A percentile compares a stretch with the other conserved stretches of the same genome.
Evolutionary conservation across 257 asterid genomes (phyloP).

Genomic region (Gentiana macrophylla): DNA sequence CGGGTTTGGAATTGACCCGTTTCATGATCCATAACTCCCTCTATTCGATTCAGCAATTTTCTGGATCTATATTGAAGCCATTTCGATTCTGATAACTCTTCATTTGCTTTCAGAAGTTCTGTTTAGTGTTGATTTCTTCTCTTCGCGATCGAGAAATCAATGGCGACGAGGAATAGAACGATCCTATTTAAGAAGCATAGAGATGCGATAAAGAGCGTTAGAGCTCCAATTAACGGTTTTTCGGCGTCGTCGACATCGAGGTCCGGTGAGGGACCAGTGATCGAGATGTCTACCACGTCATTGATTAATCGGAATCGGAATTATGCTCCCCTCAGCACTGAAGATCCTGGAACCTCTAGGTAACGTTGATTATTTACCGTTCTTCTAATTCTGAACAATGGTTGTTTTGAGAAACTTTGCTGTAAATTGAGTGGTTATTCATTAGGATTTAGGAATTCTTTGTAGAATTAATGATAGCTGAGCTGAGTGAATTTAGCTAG

Average conservation of each 20-base stretch:
- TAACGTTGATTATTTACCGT: neutral
- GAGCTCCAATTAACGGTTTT: conserved; percentile 62
- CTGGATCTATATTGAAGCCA: conserved; percentile 17
- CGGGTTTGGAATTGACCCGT: conserved; percentile 8
- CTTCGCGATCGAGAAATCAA: conserved; percentile 12
- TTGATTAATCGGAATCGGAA: conserved; percentile 58
- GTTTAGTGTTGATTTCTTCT: neutral
- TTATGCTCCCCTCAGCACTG: conserved; percentile 57
- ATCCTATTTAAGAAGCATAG: conserved; percentile 70
- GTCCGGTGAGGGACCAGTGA: conserved; percentile 75
- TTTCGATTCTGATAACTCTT: conserved; percentile 1
- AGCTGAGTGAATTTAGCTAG: no score
- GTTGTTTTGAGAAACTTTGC: no score
- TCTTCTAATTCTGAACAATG: no score
- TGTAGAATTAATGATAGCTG: no score
- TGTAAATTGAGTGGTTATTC: no score
- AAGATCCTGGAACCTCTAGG: conserved; percentile 64
- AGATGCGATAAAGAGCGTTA: conserved; percentile 86
- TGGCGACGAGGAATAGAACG: conserved; percentile 95
- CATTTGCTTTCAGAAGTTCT: neutral
- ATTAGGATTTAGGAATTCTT: no score
- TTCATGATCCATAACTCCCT: neutral
- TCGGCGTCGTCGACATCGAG: conserved; percentile 44
- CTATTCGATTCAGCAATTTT: neutral
- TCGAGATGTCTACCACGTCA: conserved; percentile 80